A percentile compares a stretch with the other conserved stretches of the same genome.
Evolutionary conservation across 768 basidiomycete species (phyloP).

Genomic region (Mrakia blollopis): DNA sequence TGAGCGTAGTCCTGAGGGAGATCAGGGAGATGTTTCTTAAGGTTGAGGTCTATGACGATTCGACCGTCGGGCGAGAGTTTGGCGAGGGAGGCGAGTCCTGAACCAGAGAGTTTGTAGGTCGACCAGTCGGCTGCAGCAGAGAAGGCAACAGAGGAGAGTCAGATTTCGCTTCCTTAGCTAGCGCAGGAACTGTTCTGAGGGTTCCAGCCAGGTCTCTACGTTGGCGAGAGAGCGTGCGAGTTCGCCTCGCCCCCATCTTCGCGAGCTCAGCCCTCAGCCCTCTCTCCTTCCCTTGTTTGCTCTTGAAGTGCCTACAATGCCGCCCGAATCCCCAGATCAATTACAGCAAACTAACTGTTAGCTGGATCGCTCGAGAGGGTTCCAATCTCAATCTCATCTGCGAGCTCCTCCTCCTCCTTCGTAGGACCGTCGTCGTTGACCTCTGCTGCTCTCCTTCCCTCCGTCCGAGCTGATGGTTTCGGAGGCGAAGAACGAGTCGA

Average conservation of each 20-base stretch:
- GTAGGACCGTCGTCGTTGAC: background rate
- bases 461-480: background rate
- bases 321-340: too few species aligned
- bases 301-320: too few species aligned
- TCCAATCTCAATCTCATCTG: conserved; percentile 15
- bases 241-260: background rate
- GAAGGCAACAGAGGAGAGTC: too few species aligned
- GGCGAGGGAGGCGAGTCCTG: conserved; percentile 22
- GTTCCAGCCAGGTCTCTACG: too few species aligned
- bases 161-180: too few species aligned
- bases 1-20: conserved; percentile 48
- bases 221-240: too few species aligned
- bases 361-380: background rate
- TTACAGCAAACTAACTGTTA: background rate
- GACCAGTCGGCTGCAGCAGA: conserved; percentile 9
- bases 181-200: too few species aligned
- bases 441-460: background rate
- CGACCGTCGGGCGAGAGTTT: conserved; percentile 15
- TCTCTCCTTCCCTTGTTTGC: background rate
- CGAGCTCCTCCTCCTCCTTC: background rate
- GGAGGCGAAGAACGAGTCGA: background rate
- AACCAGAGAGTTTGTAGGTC: conserved; percentile 14
- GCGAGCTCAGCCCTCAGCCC: background rate
- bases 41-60: conserved; percentile 37
- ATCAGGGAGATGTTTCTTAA: conserved; percentile 53